Evolutionary conservation across 23 red algal species (phyloP).

Genomic region (Chondrus crispus): DNA sequence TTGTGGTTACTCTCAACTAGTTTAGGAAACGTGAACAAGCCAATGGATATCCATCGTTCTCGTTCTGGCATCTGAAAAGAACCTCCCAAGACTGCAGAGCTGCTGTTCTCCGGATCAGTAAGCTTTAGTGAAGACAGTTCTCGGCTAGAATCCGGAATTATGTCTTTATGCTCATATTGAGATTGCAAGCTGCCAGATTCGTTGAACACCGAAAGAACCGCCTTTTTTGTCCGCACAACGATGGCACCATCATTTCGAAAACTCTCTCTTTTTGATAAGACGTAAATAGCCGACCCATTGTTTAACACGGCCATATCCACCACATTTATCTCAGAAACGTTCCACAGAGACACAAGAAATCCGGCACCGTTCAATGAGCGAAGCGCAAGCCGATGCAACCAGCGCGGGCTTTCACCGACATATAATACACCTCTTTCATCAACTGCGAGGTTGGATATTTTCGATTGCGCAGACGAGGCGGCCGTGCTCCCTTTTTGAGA

Average conservation of each 20-base stretch:
- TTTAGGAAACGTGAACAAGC: neutral
- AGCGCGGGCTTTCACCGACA: neutral
- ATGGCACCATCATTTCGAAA: neutral
- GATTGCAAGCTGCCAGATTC: neutral
- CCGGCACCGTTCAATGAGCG: neutral
- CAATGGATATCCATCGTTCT: neutral
- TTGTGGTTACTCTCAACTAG: neutral
- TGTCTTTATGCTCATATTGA: neutral
- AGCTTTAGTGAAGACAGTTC: neutral
- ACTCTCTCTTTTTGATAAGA: neutral
- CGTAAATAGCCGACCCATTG: conserved; percentile 24
- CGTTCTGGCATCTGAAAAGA: neutral
- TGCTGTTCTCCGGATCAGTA: neutral
- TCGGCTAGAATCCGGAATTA: neutral
- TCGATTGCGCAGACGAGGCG: neutral
- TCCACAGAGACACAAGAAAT: conserved; percentile 6
- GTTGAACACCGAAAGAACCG: conserved; percentile 9
- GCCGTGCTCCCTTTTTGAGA: neutral
- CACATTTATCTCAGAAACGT: neutral
- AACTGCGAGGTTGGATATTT: neutral
- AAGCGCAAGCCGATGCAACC: conserved; percentile 8
- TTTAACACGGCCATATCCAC: conserved; percentile 12
- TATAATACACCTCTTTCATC: conserved; percentile 17
- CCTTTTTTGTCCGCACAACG: neutral
- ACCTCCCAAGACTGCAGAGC: neutral